A percentile compares a stretch with the other conserved stretches of the same genome.
Conservation (phyloP, 2,329 filamentous ascomycete species). For the Aspergillus intermedius region DNA sequence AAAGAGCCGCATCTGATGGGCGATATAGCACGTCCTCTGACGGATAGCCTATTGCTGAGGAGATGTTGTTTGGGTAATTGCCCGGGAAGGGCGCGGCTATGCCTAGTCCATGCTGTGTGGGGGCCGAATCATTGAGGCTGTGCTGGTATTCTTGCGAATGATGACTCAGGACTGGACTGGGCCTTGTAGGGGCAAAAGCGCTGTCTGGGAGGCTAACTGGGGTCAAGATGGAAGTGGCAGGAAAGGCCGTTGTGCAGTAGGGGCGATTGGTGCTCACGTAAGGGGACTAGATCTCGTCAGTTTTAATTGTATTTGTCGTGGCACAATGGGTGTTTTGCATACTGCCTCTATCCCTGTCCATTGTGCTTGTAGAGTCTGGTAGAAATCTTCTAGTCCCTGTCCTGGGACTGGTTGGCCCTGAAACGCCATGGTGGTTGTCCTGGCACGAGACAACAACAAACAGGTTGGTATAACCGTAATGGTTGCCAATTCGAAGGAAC, state of each 20-base stretch:
- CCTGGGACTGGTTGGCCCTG: conserved; percentile 15
- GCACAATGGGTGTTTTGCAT: conserved; percentile 11
- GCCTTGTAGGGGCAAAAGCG: conserved; percentile 23
- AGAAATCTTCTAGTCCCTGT: conserved; percentile 24
- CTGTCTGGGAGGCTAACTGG: conserved; percentile 35
- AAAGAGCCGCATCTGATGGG: conserved; percentile 15
- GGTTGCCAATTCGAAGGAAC: background rate
- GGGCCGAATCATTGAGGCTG: conserved; percentile 20
- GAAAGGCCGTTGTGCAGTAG: conserved; percentile 28
- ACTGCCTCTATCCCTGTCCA: conserved; percentile 28
- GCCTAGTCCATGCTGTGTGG: conserved; percentile 30
- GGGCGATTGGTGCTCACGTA: conserved; percentile 23
- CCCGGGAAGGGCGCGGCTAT: conserved; percentile 30
- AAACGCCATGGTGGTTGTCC: conserved; percentile 22
- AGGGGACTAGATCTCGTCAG: conserved; percentile 14
- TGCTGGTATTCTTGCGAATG: conserved; percentile 35
- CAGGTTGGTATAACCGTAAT: background rate
- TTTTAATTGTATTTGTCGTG: background rate
- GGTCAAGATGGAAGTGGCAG: conserved; percentile 26
- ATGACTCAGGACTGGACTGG: conserved; percentile 31
- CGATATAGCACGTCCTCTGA: conserved; percentile 15
- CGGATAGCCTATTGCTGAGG: conserved; percentile 20
- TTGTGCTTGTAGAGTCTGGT: conserved; percentile 18
- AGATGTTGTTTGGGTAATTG: conserved; percentile 23
- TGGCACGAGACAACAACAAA: conserved; percentile 6